A percentile compares a stretch with the other conserved stretches of the same genome.
phyloP scores from a whole-genome alignment of 169 alveolate genomes.

The Perkinsus chesapeaki region DNA sequence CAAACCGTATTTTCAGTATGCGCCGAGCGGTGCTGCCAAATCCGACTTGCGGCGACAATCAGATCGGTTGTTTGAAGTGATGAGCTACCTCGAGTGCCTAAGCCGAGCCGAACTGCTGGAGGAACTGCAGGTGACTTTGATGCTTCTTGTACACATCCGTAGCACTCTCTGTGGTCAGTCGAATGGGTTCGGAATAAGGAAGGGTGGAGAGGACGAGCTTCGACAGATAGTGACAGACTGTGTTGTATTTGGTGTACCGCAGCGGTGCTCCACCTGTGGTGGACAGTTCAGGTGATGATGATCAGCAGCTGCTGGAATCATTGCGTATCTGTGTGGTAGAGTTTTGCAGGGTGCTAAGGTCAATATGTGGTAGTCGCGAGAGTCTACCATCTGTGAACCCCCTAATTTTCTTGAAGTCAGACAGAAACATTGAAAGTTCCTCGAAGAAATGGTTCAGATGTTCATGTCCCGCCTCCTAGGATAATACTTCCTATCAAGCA shows the following conservation, averaged over 20 bases:
- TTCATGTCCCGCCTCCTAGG: no score
- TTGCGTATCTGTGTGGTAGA: no score
- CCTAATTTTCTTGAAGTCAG: no score
- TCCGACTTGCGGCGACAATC: neutral
- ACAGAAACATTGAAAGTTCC: no score
- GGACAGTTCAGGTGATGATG: neutral
- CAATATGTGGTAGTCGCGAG: no score
- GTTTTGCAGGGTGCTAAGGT: no score
- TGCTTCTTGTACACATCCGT: neutral
- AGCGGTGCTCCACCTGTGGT: neutral
- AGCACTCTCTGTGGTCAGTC: neutral
- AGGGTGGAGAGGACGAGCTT: neutral
- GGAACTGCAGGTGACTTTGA: neutral
- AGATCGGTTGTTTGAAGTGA: neutral
- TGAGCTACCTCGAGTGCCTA: neutral
- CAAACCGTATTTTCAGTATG: neutral
- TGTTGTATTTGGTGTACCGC: neutral
- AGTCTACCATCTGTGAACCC: neutral
- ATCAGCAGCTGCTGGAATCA: no score
- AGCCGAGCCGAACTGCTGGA: neutral
- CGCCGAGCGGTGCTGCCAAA: neutral
- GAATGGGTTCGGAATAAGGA: neutral
- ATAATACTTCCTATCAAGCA: no score
- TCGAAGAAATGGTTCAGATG: no score
- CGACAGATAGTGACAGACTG: neutral